These are phyloP conservation scores for Aureobasidium sp. DNA, from an alignment of 2,329 filamentous ascomycete genomes.

Conservation along the genomic window DNA sequence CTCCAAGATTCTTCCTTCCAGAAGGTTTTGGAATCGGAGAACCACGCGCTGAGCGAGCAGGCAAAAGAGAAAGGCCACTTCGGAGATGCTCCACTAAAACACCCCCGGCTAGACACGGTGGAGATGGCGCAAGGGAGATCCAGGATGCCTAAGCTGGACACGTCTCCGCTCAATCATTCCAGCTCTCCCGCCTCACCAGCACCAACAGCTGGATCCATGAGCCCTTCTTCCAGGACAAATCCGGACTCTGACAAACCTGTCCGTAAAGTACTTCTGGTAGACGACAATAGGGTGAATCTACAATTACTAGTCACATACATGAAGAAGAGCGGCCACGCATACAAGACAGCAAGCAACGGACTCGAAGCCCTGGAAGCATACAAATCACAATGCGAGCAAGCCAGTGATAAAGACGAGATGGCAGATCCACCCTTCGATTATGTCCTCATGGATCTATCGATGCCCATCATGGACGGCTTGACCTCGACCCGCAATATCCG, in stretches of 20 bases:
- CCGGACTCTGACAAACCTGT: not conserved
- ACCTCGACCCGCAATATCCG: constrained; percentile 14
- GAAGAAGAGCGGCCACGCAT: constrained; percentile 1
- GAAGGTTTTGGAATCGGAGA: not conserved
- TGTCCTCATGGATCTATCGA: constrained; percentile 36
- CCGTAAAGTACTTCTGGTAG: constrained; percentile 15
- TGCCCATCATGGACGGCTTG: constrained; percentile 13
- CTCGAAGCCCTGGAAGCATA: constrained; percentile 37
- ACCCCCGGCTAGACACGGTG: not conserved
- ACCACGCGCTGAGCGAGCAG: not conserved
- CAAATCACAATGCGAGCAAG: constrained; percentile 6
- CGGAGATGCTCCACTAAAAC: not conserved
- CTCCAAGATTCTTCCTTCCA: not conserved
- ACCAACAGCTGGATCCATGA: not conserved
- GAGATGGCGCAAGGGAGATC: not conserved
- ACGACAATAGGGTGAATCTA: constrained; percentile 22
- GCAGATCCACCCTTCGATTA: constrained; percentile 24
- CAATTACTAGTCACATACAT: constrained; percentile 16
- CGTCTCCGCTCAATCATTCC: not conserved
- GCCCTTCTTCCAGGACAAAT: not conserved
- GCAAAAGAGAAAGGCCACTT: not conserved
- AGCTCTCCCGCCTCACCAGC: not conserved
- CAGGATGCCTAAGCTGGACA: not conserved
- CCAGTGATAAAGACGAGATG: not conserved
- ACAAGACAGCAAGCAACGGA: constrained; percentile 33